These are phyloP conservation scores for Globisporangium emineosum DNA, from an alignment of 352 stramenopile genomes.

Conservation along the genomic window DNA sequence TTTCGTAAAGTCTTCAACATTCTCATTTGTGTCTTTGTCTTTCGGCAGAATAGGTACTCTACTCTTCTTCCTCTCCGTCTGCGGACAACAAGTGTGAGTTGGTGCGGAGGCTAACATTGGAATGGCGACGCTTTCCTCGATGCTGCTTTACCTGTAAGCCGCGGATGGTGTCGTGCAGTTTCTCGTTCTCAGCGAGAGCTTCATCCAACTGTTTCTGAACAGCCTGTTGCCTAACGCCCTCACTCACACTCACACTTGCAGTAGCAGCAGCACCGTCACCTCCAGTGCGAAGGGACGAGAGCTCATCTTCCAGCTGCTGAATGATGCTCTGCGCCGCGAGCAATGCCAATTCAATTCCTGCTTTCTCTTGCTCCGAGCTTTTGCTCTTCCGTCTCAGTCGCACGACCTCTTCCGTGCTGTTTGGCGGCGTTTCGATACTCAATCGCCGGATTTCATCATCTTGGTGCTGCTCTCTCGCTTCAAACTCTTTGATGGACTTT, in stretches of 20 bases:
- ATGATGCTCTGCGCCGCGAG: constrained; percentile 34
- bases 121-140: constrained; percentile 31
- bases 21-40: constrained; percentile 16
- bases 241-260: constrained; percentile 3
- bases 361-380: constrained; percentile 28
- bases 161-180: constrained; percentile 59
- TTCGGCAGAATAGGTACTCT: constrained; percentile 7
- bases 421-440: constrained; percentile 19
- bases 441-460: constrained; percentile 23
- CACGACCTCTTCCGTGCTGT: constrained; percentile 14
- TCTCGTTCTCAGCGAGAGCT: constrained; percentile 52
- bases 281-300: constrained; percentile 10
- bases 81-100: constrained; percentile 22
- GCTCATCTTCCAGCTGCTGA: constrained; percentile 39
- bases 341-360: constrained; percentile 27
- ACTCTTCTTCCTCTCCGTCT: constrained; percentile 18
- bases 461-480: constrained; percentile 18
- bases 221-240: constrained; percentile 19
- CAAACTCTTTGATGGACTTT: constrained; percentile 10
- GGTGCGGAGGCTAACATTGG: constrained; percentile 29
- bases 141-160: constrained; percentile 58
- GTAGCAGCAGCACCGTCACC: not conserved
- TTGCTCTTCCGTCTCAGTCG: constrained; percentile 17
- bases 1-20: constrained; percentile 28
- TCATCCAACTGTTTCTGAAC: constrained; percentile 48